phyloP scores from a whole-genome alignment of 345 rosid genomes.

The Cardamine resedifolia region DNA sequence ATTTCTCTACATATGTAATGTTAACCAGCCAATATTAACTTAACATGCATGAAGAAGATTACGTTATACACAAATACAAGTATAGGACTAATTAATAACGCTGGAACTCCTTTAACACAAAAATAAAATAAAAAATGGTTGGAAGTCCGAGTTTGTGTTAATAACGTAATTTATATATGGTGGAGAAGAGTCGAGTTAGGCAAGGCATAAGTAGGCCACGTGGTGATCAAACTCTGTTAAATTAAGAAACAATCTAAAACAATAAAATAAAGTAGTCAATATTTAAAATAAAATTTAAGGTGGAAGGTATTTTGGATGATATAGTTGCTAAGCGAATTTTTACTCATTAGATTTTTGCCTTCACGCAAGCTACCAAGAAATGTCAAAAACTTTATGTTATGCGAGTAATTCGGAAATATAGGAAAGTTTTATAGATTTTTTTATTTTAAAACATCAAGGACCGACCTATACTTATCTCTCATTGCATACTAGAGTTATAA shows the following conservation, averaged over 20 bases:
- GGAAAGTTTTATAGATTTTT: background rate
- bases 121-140: conserved; percentile 21
- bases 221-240: background rate
- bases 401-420: background rate
- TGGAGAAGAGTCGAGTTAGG: conserved; percentile 35
- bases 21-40: conserved; percentile 12
- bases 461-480: background rate
- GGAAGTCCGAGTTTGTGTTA: conserved; percentile 26
- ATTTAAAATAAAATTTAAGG: conserved; percentile 1
- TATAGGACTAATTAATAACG: conserved; percentile 20
- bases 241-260: background rate
- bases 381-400: conserved; percentile 33
- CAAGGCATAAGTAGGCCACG: conserved; percentile 29
- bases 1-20: background rate
- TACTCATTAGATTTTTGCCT: conserved; percentile 36
- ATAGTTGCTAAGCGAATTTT: conserved; percentile 45
- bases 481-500: background rate
- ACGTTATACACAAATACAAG: conserved; percentile 18
- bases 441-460: background rate
- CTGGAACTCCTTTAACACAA: background rate
- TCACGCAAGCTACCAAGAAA: conserved; percentile 48
- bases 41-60: conserved; percentile 24
- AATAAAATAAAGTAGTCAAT: conserved; percentile 7
- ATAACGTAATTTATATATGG: conserved; percentile 18
- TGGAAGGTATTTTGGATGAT: conserved; percentile 39